Base-by-base conservation (phyloP, 352 stramenopile genomes). In the Halophytophthora polymorphica region DNA sequence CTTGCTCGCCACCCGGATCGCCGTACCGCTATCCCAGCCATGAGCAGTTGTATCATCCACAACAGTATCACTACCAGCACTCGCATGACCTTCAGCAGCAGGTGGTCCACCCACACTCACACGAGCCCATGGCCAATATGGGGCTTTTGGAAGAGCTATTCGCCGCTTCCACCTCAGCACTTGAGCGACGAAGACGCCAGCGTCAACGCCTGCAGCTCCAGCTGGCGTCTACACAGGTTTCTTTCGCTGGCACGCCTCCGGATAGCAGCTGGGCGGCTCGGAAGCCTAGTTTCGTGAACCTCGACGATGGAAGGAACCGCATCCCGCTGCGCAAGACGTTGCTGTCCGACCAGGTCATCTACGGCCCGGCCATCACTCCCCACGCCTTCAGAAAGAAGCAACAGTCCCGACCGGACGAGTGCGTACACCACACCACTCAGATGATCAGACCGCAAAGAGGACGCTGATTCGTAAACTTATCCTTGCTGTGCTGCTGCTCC, bases 331-430 rank as follows among this genome's bases (percentile, higher is more conserved):
- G 77, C 18, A 61, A 75, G 17, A 51, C 65, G 0, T 57, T 64
- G 21, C 59, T 86, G 3, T 86, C 74, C 0, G 72, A 88, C 36
- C 72, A 83, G 21, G 70, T 88, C 18, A 66, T 88, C 4, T 88
- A 88, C 50, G 77, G 74, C 0, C 77, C 77, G 2, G 69, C 70
- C 22, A 83, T 88, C 61, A 84, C 77, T 39, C 73, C 70, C 4
- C 64, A 71, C 28, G 56, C 71, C 6, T 51, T 69, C 37, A 49
- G 61, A 21, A 69, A 64, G 22, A 66, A 64, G 41, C 28, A 36
- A 14, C 15, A 47, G 28, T 21, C 17, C 4, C 40, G 40, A 7
- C 17, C 39, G 18, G 42, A 69, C 13, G 59, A 67, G 64, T 73
- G 61, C 15, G 64, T 60, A 10, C 15, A 13, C 1, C 17, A 46